A percentile compares a stretch with the other conserved stretches of the same genome.
Conservation (phyloP, 2,329 filamentous ascomycete genomes). For the Cladosporium phlei region DNA sequence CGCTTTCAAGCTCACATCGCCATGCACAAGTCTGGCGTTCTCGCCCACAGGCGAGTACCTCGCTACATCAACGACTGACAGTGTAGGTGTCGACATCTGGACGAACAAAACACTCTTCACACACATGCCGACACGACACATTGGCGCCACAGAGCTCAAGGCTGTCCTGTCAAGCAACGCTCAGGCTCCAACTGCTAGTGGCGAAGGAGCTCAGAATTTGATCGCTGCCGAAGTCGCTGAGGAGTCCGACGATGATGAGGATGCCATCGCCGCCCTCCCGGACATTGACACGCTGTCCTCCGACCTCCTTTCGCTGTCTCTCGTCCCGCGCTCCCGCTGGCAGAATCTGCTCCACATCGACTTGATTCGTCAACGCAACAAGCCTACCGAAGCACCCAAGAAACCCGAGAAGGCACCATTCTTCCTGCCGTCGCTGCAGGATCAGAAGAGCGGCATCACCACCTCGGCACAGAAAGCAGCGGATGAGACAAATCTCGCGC, state of each 20-base stretch:
- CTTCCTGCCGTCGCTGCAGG: conserved; percentile 70
- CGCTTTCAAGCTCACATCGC: conserved; percentile 71
- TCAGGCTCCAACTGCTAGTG: conserved; percentile 64
- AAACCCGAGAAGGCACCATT: conserved; percentile 91
- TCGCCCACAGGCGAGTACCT: conserved; percentile 88
- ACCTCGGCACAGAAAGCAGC: conserved; percentile 13
- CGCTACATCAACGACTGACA: conserved; percentile 78
- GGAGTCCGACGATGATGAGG: conserved; percentile 43
- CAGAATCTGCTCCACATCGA: conserved; percentile 91
- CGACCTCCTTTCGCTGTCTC: conserved; percentile 79
- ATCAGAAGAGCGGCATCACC: conserved; percentile 24
- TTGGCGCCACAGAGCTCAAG: conserved; percentile 70
- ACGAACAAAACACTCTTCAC: conserved; percentile 89
- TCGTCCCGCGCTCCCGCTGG: conserved; percentile 88
- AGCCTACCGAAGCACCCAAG: conserved; percentile 87
- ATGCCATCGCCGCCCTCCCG: conserved; percentile 49
- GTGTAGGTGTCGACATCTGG: conserved; percentile 90
- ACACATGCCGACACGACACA: conserved; percentile 78
- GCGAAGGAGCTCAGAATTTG: conserved; percentile 71
- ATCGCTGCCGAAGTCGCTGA: conserved; percentile 71
- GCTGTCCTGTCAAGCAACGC: conserved; percentile 48
- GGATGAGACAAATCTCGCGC: conserved; percentile 30
- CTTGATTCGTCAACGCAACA: conserved; percentile 84
- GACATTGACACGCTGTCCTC: conserved; percentile 54
- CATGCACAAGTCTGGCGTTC: conserved; percentile 81